These are phyloP conservation scores for Stereocaulon alpinum DNA, from an alignment of 495 filamentous ascomycete species.

Conservation along the genomic window DNA sequence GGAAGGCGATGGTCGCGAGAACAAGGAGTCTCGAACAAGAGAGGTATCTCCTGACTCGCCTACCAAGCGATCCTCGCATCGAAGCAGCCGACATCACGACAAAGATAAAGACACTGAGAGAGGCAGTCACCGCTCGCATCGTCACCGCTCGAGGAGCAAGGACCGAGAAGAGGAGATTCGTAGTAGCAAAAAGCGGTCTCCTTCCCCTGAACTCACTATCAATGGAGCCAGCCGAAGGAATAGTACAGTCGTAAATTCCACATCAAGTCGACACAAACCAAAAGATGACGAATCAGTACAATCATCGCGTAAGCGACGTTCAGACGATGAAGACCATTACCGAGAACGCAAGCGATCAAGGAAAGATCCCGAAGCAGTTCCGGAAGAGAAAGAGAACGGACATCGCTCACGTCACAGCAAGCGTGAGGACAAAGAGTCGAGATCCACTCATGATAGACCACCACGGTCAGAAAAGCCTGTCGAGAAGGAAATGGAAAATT, in stretches of 20 bases:
- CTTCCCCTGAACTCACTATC: conserved; percentile 17
- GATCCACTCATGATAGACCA: conserved; percentile 19
- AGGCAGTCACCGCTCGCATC: conserved; percentile 34
- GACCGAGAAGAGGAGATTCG: conserved; percentile 35
- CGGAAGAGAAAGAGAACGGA: conserved; percentile 21
- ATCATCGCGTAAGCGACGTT: conserved; percentile 19
- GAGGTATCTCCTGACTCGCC: conserved; percentile 37
- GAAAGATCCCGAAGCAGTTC: conserved; percentile 35
- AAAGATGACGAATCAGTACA: conserved; percentile 13
- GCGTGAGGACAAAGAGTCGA: conserved; percentile 20
- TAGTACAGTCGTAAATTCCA: conserved; percentile 1
- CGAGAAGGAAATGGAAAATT: conserved; percentile 32
- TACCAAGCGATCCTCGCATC: conserved; percentile 40
- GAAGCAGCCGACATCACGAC: conserved; percentile 41
- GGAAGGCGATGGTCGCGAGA: conserved; percentile 32
- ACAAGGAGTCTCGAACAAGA: conserved; percentile 25
- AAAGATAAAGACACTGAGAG: conserved; percentile 27
- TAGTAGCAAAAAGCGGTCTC: conserved; percentile 14
- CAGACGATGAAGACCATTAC: conserved; percentile 34
- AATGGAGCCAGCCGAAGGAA: conserved; percentile 14
- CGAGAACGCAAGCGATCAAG: conserved; percentile 44
- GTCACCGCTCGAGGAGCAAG: conserved; percentile 41
- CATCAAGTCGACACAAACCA: conserved; percentile 1
- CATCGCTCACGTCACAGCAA: conserved; percentile 35
- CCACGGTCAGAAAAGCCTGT: conserved; percentile 11